Base-by-base conservation (phyloP, 495 filamentous ascomycete species). In the Filosporella fistucella region DNA sequence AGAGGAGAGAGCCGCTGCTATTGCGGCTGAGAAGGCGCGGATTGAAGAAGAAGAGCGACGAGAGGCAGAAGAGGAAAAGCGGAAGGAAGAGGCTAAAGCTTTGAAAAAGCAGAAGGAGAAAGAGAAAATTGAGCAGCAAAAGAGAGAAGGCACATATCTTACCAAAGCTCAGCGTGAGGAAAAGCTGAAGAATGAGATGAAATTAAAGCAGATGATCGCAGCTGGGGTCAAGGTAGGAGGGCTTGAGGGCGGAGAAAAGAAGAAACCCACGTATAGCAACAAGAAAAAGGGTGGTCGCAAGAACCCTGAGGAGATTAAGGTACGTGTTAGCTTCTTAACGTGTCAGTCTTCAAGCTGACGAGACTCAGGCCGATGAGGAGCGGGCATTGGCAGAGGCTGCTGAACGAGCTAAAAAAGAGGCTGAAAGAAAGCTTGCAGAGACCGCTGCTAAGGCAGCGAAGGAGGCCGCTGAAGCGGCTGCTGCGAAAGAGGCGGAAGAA, bases 21-120 rank as follows among this genome's bases (percentile, higher is more conserved):
- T 63, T n/a, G 85, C 79, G n/a, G 88, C 88, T 55, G 88, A 89
- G 58, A 82, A 82, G 61, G 81, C 78, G 10, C 77, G 77, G 5
- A 65, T 82, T 51, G 89, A 86, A 52, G 89, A 89, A 55, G 71
- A 82, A 59, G 77, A 83, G 60, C 71, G 75, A 18, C 53, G 47
- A 17, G 85, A 81, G 21, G 87, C 75, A 10, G 90, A 95, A 65
- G 90, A 94, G 64, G 77, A 74, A 61, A 82, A 74, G 64, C 79
- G 73, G 51, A 81, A 71, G 59, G 89, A 87, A 50, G 89, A 91
- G 59, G 76, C 76, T 23, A 85, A 82, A 56, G 81, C 82, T 11
- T 68, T 75, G 39, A 95, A 86, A 75, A 97, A 96, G 73, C 89
- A 95, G 63, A 95, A 86, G 66, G 94, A 99, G 63, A 94, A 86